Evolutionary conservation across 805 yeast species (phyloP), one percentile per base, ranked within the genome.

Genomic region (Lipomyces yamanashiensis): DNA sequence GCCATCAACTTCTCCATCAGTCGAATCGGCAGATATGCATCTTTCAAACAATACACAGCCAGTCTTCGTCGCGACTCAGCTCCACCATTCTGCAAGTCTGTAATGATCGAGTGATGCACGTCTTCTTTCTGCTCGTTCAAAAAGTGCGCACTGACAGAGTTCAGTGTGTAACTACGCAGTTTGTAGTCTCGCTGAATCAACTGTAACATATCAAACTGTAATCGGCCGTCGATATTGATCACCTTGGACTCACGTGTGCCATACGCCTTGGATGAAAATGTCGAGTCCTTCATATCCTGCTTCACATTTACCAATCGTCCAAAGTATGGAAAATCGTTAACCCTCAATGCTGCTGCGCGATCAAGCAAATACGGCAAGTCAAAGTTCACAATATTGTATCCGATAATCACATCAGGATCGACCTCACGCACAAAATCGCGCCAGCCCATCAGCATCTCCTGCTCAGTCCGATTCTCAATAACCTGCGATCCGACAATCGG

Each of bases 361-460:
- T 93, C 93, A 40, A 95, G 78, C 51, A 95, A 79, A 73, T 95
- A 95, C 0, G 99, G 99, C 59, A 95, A 81, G 81, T 95, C 99
- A 74, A 95, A 95, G 74, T 96, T 96, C 41, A 96, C 84, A 4
- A 90, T 91, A 76, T 95, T 95, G 77, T 95, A 95, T 55, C 99
- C 99, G 71, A 96, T 95, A 48, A 95, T 88, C 55, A 95, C 96
- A 78, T 95, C 99, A 0, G 99, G 96, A 76, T 95, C 99, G 7
- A 85, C 88, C 64, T 86, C 83, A 5, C 85, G 87, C 12, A 95
- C 84, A 72, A 96, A 96, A 41, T 92, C 89, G 68, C 84, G 84
- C 99, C 99, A 95, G 49, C 82, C 83, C 78, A 82, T 77, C 59
- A 95, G 78, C 96, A 95, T 87, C 37, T 90, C 96, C 36, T 81